Base-by-base conservation (phyloP, 371 early-diverging fungal species). In the Mucor irregularis region DNA sequence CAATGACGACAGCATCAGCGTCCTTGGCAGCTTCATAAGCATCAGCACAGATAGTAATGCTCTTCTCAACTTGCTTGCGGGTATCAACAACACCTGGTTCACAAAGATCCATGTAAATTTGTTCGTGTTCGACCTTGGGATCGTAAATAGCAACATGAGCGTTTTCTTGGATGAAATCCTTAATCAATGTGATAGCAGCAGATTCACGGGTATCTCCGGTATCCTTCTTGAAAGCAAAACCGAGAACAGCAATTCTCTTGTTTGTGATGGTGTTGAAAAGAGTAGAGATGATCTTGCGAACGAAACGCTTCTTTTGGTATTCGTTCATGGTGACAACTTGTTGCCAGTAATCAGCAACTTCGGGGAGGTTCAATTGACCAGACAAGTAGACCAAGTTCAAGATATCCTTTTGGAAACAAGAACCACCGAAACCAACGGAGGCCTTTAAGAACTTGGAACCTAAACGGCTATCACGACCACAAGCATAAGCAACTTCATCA, bases 331-430 rank as follows among this genome's bases (percentile, higher is more conserved):
- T 76, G 25, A 94, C 90, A 9, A 97, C 94, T 64, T 93, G 91
- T 49, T 85, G 74, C 97, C 96, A 97, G 85, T 97, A 97, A 34
- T 84, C 91, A 42, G 94, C 96, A 29, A 95, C 95, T 73, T 95
- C 94, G 40, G 90, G 90, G 54, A 97, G 76, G 68, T 90, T 87
- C 30, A 95, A 82, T 62, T 87, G 87, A 59, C 86, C 83, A 33
- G 89, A 82, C 44, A 97, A 78, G 73, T 92, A 97, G 43, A 94
- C 91, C 65, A 97, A 76, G 82, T 94, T 93, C 51, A 91, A 80
- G 45, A 97, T 90, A 74, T 97, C 97, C 76, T 97, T 97, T 72
- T 94, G 94, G 84, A 97, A 95, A 76, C 97, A 97, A 34, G 89
- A 87, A 35, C 97, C 97, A 68, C 97, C 97, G 70, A 97, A 97